phyloP scores from a whole-genome alignment of 306 rosid genomes.

The Clitoria ternatea region DNA sequence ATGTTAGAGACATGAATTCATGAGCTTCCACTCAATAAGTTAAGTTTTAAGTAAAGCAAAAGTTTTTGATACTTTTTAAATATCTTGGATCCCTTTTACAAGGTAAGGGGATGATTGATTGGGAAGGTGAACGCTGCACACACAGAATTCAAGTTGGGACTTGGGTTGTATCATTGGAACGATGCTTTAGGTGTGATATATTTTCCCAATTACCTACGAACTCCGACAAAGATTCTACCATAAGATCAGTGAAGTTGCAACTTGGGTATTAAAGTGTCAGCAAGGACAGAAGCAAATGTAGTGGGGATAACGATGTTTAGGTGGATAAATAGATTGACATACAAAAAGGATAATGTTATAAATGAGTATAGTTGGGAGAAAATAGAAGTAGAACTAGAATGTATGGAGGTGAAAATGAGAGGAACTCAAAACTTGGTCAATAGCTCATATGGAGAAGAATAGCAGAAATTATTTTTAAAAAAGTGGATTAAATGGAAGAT shows the following conservation, averaged over 20 bases:
- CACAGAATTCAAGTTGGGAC: neutral
- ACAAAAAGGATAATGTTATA: neutral
- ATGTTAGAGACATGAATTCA: neutral
- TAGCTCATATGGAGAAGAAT: neutral
- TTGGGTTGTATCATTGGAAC: neutral
- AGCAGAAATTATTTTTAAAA: neutral
- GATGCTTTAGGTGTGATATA: neutral
- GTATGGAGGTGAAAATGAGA: neutral
- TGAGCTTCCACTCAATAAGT: neutral
- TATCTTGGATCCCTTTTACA: neutral
- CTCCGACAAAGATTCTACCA: neutral
- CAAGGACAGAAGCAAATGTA: neutral
- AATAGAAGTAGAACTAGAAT: neutral
- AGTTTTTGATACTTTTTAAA: neutral
- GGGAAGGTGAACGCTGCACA: neutral
- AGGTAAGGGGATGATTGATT: neutral
- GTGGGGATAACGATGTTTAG: neutral
- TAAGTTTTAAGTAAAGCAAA: neutral
- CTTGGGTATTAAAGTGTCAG: neutral
- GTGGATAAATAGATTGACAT: neutral
- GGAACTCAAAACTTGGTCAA: neutral
- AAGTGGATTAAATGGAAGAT: neutral
- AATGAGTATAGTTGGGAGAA: neutral
- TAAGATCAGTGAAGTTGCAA: neutral
- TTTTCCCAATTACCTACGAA: neutral